phyloP scores from a whole-genome alignment of 208 protist species.

The Trypanosoma theileri region DNA sequence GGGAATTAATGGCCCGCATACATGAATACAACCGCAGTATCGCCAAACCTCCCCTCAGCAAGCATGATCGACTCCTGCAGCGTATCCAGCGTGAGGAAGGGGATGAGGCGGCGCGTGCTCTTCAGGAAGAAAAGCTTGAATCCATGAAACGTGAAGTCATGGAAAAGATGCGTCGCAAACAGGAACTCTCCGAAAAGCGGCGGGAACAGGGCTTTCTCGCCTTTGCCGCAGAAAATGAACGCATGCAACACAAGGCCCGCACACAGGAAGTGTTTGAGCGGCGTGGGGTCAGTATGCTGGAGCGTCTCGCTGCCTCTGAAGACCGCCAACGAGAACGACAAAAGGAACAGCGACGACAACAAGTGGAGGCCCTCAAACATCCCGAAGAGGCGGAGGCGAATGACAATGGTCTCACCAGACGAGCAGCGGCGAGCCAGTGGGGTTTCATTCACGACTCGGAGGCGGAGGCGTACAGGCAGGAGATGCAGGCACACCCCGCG shows the following conservation, averaged over 20 bases:
- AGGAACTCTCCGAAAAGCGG: slow-evolving; percentile 48
- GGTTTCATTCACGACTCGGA: slow-evolving; percentile 71
- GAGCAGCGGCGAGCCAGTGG: slow-evolving; percentile 41
- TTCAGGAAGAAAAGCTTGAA: slow-evolving; percentile 45
- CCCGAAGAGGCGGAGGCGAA: not conserved
- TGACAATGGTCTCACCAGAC: slow-evolving; percentile 5
- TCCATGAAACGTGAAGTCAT: slow-evolving; percentile 34
- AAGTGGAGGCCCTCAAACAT: not conserved
- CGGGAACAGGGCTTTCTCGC: slow-evolving; percentile 38
- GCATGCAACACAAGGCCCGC: slow-evolving; percentile 42
- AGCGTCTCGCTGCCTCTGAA: slow-evolving; percentile 28
- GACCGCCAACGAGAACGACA: slow-evolving; percentile 19
- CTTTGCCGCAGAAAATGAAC: slow-evolving; percentile 30
- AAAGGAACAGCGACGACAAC: slow-evolving; percentile 9
- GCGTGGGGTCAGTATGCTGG: slow-evolving; percentile 55
- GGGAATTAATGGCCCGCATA: slow-evolving; percentile 34
- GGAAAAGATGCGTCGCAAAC: slow-evolving; percentile 40
- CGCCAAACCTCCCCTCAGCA: slow-evolving; percentile 36
- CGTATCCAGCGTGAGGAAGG: slow-evolving; percentile 33
- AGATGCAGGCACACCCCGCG: slow-evolving; percentile 64
- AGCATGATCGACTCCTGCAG: slow-evolving; percentile 47
- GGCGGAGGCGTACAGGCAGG: slow-evolving; percentile 52
- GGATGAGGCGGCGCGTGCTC: slow-evolving; percentile 32
- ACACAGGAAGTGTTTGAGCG: slow-evolving; percentile 75
- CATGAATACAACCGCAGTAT: slow-evolving; percentile 50